phyloP scores from a whole-genome alignment of 495 filamentous ascomycete genomes.

The Neurospora sp. region DNA sequence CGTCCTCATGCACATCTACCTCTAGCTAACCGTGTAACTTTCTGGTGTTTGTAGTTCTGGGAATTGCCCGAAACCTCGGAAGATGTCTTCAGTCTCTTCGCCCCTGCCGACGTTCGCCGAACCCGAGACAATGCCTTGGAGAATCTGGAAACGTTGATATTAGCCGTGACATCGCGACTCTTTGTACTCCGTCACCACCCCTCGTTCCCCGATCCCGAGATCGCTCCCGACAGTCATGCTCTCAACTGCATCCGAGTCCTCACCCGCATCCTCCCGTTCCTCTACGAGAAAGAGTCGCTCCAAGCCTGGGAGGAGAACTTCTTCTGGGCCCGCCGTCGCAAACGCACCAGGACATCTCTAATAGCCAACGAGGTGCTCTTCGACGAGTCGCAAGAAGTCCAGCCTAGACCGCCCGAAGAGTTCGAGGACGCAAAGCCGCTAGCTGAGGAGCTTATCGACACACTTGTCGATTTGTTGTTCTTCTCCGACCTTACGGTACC shows the following conservation, averaged over 20 bases:
- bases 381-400: constrained; percentile 56
- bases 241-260: constrained; percentile 90
- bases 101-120: constrained; percentile 83
- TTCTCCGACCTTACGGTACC: constrained; percentile 84
- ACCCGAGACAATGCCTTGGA: constrained; percentile 75
- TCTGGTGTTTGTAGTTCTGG: constrained; percentile 65
- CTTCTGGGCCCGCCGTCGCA: constrained; percentile 77
- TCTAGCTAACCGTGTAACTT: not conserved
- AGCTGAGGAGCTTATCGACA: constrained; percentile 89
- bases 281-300: constrained; percentile 85
- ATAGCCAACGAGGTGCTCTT: constrained; percentile 68
- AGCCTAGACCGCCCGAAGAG: constrained; percentile 45
- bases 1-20: not conserved
- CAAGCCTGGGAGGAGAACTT: constrained; percentile 84
- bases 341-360: constrained; percentile 40
- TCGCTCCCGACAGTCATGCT: constrained; percentile 81
- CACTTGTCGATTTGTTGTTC: constrained; percentile 82
- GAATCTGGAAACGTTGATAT: constrained; percentile 86
- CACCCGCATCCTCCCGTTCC: constrained; percentile 81
- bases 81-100: constrained; percentile 95
- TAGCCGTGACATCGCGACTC: constrained; percentile 71
- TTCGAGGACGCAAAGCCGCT: constrained; percentile 80
- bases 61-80: constrained; percentile 92
- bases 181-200: constrained; percentile 75
- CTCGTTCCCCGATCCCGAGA: constrained; percentile 79